A percentile compares a stretch with the other conserved stretches of the same genome.
Conservation (phyloP, 495 filamentous ascomycete species). For the Diplogelasinospora grovesii region DNA sequence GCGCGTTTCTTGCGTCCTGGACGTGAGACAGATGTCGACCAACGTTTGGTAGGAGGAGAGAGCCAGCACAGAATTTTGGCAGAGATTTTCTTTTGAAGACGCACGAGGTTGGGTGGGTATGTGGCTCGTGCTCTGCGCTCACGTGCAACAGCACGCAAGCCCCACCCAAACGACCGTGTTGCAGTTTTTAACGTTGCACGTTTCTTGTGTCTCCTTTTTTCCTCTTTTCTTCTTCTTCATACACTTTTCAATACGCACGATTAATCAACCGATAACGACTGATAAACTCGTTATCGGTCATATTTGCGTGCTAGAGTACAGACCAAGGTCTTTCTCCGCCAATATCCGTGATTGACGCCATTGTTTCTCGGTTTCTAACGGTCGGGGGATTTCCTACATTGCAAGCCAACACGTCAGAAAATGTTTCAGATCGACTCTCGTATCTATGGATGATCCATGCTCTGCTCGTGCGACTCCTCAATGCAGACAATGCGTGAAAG, state of each 20-base stretch:
- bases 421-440: too few species aligned
- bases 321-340: too few species aligned
- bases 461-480: too few species aligned
- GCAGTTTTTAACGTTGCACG: constrained; percentile 1
- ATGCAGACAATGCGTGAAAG: too few species aligned
- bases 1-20: too few species aligned
- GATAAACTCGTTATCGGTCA: constrained; percentile 42
- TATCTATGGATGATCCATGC: too few species aligned
- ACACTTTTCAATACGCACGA: constrained; percentile 42
- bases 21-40: background rate
- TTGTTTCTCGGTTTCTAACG: too few species aligned
- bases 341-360: too few species aligned
- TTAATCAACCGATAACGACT: constrained; percentile 47
- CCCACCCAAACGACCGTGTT: constrained; percentile 6
- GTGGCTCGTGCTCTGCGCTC: background rate
- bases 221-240: constrained; percentile 24
- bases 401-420: too few species aligned
- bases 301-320: constrained; percentile 44
- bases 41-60: background rate
- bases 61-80: background rate
- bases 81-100: constrained; percentile 1
- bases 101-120: background rate
- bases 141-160: constrained; percentile 3
- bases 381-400: too few species aligned
- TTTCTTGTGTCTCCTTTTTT: constrained; percentile 3